Evolutionary conservation across 2,329 filamentous ascomycete species (phyloP), one percentile per base, ranked within the genome.

Genomic region (Cladosporium oxysporum): DNA sequence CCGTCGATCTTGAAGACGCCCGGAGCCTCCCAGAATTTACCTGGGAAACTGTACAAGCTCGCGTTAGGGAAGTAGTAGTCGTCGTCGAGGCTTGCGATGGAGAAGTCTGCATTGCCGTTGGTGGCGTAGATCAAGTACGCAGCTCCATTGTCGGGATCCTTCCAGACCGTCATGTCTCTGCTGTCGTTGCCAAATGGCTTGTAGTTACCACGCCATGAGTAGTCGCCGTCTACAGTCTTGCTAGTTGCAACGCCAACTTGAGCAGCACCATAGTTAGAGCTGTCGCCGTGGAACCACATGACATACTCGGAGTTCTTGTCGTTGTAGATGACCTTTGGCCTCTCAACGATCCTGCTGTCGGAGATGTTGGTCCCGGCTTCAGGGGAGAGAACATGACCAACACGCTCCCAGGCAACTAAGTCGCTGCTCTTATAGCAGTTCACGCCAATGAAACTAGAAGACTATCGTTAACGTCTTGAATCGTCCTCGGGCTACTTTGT

Each of bases 211-310:
- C 78, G 69, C 70, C 85, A 85, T 5, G 76, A 76, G 71, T 90
- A 91, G 47, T 81, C 77, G 2, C 89, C 88, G 69, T 88, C 90
- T 0, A 90, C 85, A 0, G 78, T 81, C 67, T 82, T 79, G 0
- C 84, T 83, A 0, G 83, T 87, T 0, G 88, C 89, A 6, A 91
- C 86, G 0, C 88, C 89, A 1, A 88, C 86, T 64, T 84, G 86
- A 0, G 88, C 89, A 41, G 90, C 88, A 1, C 80, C 82, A 69
- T 91, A 91, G 72, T 82, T 82, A 33, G 79, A 79, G 64, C 79
- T 83, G 72, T 91, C 88, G 58, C 90, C 89, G 72, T 91, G 88
- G 80, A 90, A 82, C 80, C 86, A 90, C 75, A 91, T 78, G n/a
- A 91, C 88, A 75, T 88, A 91, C 69, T 87, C 86, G 6, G 75